These are phyloP conservation scores for Endocladia muricata DNA, from an alignment of 31 red algal species.

Conservation along the genomic window DNA sequence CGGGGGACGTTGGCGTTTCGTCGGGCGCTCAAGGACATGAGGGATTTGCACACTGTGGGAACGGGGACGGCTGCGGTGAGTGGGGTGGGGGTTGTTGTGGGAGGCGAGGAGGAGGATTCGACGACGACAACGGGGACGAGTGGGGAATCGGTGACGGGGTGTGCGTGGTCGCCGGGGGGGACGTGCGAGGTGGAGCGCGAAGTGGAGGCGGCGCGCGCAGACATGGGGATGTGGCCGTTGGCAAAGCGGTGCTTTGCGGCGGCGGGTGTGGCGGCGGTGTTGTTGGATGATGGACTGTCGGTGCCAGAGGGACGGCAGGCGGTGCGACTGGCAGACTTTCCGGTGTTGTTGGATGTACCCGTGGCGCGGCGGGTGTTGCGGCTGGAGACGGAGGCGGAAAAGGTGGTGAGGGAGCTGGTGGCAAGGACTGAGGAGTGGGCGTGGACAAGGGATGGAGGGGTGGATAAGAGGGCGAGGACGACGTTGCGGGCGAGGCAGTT, in stretches of 20 bases:
- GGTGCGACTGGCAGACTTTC: conserved; percentile 15
- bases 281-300: conserved; percentile 50
- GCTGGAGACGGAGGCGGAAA: conserved; percentile 57
- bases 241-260: conserved; percentile 29
- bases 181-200: neutral
- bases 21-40: neutral
- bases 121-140: neutral
- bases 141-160: neutral
- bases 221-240: conserved; percentile 27
- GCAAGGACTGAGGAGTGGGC: conserved; percentile 17
- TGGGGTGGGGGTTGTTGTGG: too few species aligned
- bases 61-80: neutral
- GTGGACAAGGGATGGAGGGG: neutral
- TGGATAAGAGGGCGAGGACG: neutral
- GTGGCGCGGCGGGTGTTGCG: conserved; percentile 35
- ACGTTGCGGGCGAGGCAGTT: conserved; percentile 10
- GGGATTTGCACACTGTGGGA: neutral
- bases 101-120: too few species aligned
- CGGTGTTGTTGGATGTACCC: neutral
- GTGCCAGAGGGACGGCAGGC: neutral
- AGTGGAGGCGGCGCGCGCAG: conserved; percentile 23
- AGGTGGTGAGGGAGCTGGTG: conserved; percentile 27
- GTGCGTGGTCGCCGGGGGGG: neutral
- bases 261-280: conserved; percentile 47
- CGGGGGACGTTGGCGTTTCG: conserved; percentile 2